phyloP scores from a whole-genome alignment of 805 yeast species.

The Cyberlindnera maritima region DNA sequence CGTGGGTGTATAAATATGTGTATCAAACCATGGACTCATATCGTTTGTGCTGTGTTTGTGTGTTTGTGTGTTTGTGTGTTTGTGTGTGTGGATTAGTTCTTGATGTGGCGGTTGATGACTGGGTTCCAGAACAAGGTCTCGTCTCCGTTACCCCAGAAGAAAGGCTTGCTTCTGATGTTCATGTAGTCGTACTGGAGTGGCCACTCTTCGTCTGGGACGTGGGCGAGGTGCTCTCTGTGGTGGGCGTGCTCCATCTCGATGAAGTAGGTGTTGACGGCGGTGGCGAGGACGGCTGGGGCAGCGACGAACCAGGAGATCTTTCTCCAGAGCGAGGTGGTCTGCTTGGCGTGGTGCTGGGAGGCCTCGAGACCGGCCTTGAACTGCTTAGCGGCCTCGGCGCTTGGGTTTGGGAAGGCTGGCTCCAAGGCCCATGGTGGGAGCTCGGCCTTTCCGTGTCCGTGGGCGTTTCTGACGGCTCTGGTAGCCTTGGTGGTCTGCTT shows the following conservation, averaged over 20 bases:
- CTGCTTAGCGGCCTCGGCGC: conserved; percentile 55
- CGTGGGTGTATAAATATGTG: neutral
- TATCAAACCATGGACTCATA: neutral
- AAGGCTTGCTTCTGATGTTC: conserved; percentile 83
- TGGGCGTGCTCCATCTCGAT: conserved; percentile 86
- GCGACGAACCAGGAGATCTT: conserved; percentile 80
- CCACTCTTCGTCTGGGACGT: conserved; percentile 85
- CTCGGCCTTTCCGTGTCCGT: conserved; percentile 22
- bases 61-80: neutral
- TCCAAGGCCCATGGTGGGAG: conserved; percentile 41
- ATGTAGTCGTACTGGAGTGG: conserved; percentile 88
- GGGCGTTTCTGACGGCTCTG: conserved; percentile 25
- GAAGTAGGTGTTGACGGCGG: conserved; percentile 77
- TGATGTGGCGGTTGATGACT: conserved; percentile 83
- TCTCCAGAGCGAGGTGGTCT: conserved; percentile 79
- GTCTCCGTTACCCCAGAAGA: conserved; percentile 99
- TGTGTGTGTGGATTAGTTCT: conserved; percentile 10
- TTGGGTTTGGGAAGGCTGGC: conserved; percentile 45
- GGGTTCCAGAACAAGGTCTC: conserved; percentile 96
- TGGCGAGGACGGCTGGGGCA: conserved; percentile 71
- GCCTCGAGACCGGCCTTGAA: conserved; percentile 61
- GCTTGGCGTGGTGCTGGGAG: conserved; percentile 74
- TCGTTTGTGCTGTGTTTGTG: conserved; percentile 3
- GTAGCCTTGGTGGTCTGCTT: conserved; percentile 21
- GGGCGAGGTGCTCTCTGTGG: conserved; percentile 74